These are phyloP conservation scores for Penicillium expansum DNA, from an alignment of 2,329 filamentous ascomycete species.

Conservation along the genomic window DNA sequence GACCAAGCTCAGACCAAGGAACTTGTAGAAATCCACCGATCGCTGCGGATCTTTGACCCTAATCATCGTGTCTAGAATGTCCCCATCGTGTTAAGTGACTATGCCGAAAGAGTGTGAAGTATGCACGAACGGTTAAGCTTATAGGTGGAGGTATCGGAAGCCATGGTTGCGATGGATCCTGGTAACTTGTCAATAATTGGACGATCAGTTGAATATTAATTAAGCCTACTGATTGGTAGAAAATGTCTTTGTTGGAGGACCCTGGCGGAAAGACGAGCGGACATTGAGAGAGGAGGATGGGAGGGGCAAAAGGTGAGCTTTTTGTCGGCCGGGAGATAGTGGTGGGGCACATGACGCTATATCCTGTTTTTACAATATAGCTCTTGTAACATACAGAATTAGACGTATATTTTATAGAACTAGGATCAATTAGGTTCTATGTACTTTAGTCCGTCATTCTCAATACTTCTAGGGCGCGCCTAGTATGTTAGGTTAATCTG, in stretches of 20 bases:
- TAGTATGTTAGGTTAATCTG: background rate
- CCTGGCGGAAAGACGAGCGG: constrained; percentile 24
- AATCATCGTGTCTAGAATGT: constrained; percentile 60
- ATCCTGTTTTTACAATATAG: too few relatives aligned
- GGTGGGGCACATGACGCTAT: constrained; percentile 15
- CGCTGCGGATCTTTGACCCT: constrained; percentile 91
- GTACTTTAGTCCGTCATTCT: too few relatives aligned
- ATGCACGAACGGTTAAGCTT: constrained; percentile 60
- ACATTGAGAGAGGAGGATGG: constrained; percentile 20
- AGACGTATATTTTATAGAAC: too few relatives aligned
- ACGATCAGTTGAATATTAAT: background rate
- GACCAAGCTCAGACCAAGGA: constrained; percentile 81
- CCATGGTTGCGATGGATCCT: constrained; percentile 49
- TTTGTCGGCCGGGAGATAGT: constrained; percentile 19
- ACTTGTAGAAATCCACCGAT: constrained; percentile 90
- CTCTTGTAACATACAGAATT: too few relatives aligned
- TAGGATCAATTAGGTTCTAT: background rate
- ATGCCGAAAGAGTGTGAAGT: background rate
- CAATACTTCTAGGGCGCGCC: background rate
- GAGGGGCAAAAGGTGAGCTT: background rate
- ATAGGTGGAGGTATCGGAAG: constrained; percentile 60
- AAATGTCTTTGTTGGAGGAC: constrained; percentile 21
- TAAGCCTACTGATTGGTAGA: constrained; percentile 20
- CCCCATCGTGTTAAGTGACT: constrained; percentile 21
- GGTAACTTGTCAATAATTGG: constrained; percentile 15